Conservation (phyloP, 2,329 filamentous ascomycete species). For the Alternaria postmessia region DNA sequence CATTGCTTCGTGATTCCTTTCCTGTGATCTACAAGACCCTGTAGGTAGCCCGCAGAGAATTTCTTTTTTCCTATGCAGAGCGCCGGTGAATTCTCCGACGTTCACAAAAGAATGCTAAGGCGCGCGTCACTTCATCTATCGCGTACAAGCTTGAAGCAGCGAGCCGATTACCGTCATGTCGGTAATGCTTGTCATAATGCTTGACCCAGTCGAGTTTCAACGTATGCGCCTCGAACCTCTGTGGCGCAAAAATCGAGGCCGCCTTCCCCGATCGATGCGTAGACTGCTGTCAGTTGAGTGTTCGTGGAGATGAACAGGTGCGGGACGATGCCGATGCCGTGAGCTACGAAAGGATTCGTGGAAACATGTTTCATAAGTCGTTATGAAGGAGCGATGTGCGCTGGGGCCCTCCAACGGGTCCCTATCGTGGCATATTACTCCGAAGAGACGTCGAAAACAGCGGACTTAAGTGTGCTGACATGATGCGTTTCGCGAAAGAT, state of each 20-base stretch:
- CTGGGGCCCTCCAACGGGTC: background rate
- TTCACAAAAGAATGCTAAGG: background rate
- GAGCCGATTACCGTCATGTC: background rate
- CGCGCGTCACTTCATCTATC: slow-evolving; percentile 10
- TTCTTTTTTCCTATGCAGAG: background rate
- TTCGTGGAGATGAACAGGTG: slow-evolving; percentile 17
- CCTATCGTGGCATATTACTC: background rate
- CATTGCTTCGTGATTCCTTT: background rate
- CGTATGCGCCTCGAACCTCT: slow-evolving; percentile 1
- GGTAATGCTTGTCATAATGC: slow-evolving; percentile 12
- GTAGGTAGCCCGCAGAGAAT: background rate
- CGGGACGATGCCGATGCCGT: slow-evolving; percentile 1
- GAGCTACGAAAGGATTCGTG: slow-evolving; percentile 12
- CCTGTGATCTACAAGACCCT: background rate
- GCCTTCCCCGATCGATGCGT: background rate
- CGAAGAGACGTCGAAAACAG: background rate
- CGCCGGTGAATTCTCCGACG: slow-evolving; percentile 2
- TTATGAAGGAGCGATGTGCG: slow-evolving; percentile 15
- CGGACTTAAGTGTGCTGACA: background rate
- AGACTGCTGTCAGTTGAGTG: background rate
- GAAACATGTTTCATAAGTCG: slow-evolving; percentile 19
- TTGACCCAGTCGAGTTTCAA: slow-evolving; percentile 9
- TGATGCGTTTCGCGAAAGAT: background rate
- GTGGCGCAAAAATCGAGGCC: background rate
- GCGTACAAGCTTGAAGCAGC: slow-evolving; percentile 6